Base-by-base conservation (phyloP, 805 yeast genomes). In the Pichia nanzhaoensis region DNA sequence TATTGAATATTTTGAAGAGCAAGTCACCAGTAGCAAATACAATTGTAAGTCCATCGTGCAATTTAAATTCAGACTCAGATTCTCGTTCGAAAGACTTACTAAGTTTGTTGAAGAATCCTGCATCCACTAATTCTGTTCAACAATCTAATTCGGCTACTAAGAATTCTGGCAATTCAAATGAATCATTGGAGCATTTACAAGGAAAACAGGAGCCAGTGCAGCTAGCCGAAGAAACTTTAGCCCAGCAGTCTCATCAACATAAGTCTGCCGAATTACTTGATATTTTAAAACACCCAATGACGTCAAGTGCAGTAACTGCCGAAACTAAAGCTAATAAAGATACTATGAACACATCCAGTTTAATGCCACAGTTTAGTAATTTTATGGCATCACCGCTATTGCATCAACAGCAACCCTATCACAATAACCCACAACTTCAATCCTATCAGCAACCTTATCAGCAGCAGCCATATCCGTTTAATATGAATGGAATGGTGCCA, bases 221-320 rank as follows among this genome's bases (percentile, higher is more conserved):
- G n/a, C 5, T 5, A 13, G n/a, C n/a, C n/a, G n/a, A n/a, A n/a
- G n/a, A n/a, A n/a, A 5, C 33, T 13, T 13, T 14, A 30, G 5
- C 12, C 12, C 18, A 34, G 19, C 36, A 5, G 7, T 4, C 20
- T 17, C 16, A 9, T 18, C 22, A 19, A 18, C 5, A 40, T 1
- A 20, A 42, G 14, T 39, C 47, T 6, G 22, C 39, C 12, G 32
- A 38, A 17, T 37, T 49, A 36, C 34, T 51, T 33, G 34, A 44
- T 24, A 38, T 49, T 17, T 39, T 49, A 22, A 47, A 49, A 32
- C 37, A 32, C n/a, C 48, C 49, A n/a, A n/a, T n/a, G n/a, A n/a
- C n/a, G n/a, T n/a, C n/a, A n/a, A n/a, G n/a, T n/a, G n/a, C n/a
- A n/a, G n/a, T n/a, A n/a, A n/a, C n/a, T n/a, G n/a, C n/a, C n/a